A percentile compares a stretch with the other conserved stretches of the same genome.
Conservation (phyloP, 768 basidiomycete species). For the Gloeopeniophorella convolvens region DNA sequence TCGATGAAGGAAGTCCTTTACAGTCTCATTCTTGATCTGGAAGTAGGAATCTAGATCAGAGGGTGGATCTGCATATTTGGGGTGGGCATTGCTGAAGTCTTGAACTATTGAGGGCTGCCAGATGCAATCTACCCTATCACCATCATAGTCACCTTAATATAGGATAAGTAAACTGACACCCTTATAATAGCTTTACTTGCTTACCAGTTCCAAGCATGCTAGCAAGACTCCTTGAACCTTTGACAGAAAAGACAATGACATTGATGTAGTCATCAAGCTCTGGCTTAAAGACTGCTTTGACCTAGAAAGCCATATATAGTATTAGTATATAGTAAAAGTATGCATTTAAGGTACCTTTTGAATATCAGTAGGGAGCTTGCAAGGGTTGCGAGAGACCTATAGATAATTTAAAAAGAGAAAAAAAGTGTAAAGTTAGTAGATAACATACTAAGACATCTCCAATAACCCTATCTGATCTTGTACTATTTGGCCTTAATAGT, state of each 20-base stretch:
- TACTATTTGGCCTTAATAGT: slow-evolving; percentile 37
- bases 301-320: slow-evolving; percentile 32
- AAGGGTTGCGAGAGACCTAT: slow-evolving; percentile 60
- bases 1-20: slow-evolving; percentile 34
- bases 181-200: background rate
- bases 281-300: slow-evolving; percentile 47
- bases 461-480: slow-evolving; percentile 41
- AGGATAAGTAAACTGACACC: background rate
- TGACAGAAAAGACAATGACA: slow-evolving; percentile 42
- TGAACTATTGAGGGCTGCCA: slow-evolving; percentile 53
- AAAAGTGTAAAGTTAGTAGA: background rate
- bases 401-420: background rate
- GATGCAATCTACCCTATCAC: slow-evolving; percentile 52
- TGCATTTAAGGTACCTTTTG: slow-evolving; percentile 40
- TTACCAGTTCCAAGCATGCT: slow-evolving; percentile 60
- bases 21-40: slow-evolving; percentile 36
- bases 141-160: slow-evolving; percentile 59
- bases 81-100: slow-evolving; percentile 47
- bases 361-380: slow-evolving; percentile 61
- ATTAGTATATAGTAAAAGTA: background rate
- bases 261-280: slow-evolving; percentile 44
- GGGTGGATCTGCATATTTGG: slow-evolving; percentile 46
- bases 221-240: slow-evolving; percentile 42
- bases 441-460: slow-evolving; percentile 51
- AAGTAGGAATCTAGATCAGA: slow-evolving; percentile 36